Evolutionary conservation across 1,139 yeast genomes (phyloP), one percentile per base, ranked within the genome.

Genomic region (Wickerhamomyces sp.): DNA sequence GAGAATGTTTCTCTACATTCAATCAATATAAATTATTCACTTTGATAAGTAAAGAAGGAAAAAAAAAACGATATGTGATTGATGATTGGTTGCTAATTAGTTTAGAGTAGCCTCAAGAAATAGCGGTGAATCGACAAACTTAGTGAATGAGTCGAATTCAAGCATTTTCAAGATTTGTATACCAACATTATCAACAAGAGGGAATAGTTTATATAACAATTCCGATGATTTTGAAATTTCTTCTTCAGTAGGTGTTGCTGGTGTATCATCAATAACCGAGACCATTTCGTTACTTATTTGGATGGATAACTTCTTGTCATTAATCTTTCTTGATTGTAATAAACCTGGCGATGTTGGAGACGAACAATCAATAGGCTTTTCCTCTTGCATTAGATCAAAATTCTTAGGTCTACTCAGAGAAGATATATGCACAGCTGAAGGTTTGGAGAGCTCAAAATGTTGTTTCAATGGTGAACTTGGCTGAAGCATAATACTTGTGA

Each of bases 121-220:
- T 5, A 63, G 52, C 6, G 61, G 62, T 0, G 78, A 72, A 14
- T 59, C 63, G 28, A 82, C 49, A 50, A 86, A 86, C 58, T 84
- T 84, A 2, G 86, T 86, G 36, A 82, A 67, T 12, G 94, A 83
- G 59, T 86, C 95, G 28, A 62, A 70, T 50, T 81, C 84, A 85
- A 87, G 79, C 59, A 86, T 62, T 32, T 67, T 64, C 49, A 72
- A 74, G 35, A 83, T 71, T 36, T 73, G 72, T n/a, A 49, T 41
- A 10, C 65, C 64, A 15, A 80, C 74, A 18, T 60, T 60, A 14
- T 65, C 68, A 42, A 72, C 70, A 7, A 73, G 58, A 2, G 66
- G 68, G 20, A 53, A 54, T 38, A 72, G 46, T 44, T 62, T 55
- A 40, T 64, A 61, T 35, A 77, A 48, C 5, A 64, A 51, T 10